Base-by-base conservation (phyloP, 2,329 filamentous ascomycete genomes). In the Aspergillus sp. region DNA sequence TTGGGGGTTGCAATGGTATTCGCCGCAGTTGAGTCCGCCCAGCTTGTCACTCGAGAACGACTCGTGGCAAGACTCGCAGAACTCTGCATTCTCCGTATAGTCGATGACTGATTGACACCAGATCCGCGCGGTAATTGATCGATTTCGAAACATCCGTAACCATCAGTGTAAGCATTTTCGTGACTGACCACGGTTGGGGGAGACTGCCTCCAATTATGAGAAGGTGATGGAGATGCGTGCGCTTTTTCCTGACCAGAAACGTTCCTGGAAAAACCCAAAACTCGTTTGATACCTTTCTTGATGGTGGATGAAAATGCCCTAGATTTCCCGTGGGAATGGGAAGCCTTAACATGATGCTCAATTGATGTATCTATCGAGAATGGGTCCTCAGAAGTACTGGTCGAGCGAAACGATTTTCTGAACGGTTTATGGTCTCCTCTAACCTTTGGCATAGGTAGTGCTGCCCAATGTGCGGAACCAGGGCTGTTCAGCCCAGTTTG, bases 31-130 rank as follows among this genome's bases (percentile, higher is more conserved):
- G 78, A 80, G 59, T 80, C 71, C 36, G 78, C 74, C 78, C 78
- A 80, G 62, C 78, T 81, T 13, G 77, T 79, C n/a, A 78, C 76
- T 26, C 78, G 75, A 32, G 78, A 80, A 32, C 66, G 67, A 9
- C 68, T 71, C 3, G 71, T 74, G 42, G 65, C 68, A 30, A 72
- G 54, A 47, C 72, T 77, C 38, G 71, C 70, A 18, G 63, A 66
- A 56, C 69, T 75, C 51, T 62, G 69, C 43, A 63, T 66, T 22
- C 55, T 62, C 15, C 62, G 60, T 24, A 73, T 54, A 5, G 64
- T 65, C 24, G 57, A 64, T 36, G 64, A 51, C 17, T 57, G 56
- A 51, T 57, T 58, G 7, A 51, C 36, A 3, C 9, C 43, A n/a
- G 17, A 36, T 17, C 36, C 44, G 12, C 43, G 49, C 8, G 43